Evolutionary conservation across 495 filamentous ascomycete species (phyloP), one percentile per base, ranked within the genome.

Genomic region (Niebla homalea): DNA sequence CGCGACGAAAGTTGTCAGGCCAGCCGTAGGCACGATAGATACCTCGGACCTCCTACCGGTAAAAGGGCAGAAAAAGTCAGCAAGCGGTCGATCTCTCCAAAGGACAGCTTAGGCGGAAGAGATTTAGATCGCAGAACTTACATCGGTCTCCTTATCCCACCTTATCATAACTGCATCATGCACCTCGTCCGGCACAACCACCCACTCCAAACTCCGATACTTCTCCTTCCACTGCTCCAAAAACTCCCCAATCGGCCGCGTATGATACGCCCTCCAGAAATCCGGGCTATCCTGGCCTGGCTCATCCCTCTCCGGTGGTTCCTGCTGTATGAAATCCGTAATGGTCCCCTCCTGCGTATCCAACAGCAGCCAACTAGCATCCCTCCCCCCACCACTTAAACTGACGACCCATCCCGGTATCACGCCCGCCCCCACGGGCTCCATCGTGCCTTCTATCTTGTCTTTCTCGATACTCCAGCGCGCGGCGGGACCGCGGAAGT

Each of bases 21-120:
- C 50, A 53, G 50, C 50, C 50, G 50, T 48, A 48, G 18, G 25
- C 43, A 53, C 44, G 50, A 53, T 53, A 53, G 50, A 53, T 53
- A 38, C 26, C 44, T 47, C 50, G 50, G 23, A 53, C 43, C 37
- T 53, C 50, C 50, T 53, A 47, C 15, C 21, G n/a, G 36, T 3
- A 23, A 46, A 51, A 46, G 10, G 35, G 47, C 46, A 41, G 21
- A 42, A 19, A 53, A 53, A 15, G 50, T 39, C 35, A 48, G 23
- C 35, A 38, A 53, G n/a, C 43, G 35, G 35, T 47, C 29, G 35
- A 40, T 10, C 41, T 39, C 18, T 39, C n/a, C 4, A 21, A 22
- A 46, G 40, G 22, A 29, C 14, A 21, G 35, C 50, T 26, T 48
- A 15, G n/a, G 21, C 26, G 20, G 20, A 48, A 25, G 14, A 23